Base-by-base conservation (phyloP, 2,329 filamentous ascomycete species). In the Magnaporthiopsis poae region DNA sequence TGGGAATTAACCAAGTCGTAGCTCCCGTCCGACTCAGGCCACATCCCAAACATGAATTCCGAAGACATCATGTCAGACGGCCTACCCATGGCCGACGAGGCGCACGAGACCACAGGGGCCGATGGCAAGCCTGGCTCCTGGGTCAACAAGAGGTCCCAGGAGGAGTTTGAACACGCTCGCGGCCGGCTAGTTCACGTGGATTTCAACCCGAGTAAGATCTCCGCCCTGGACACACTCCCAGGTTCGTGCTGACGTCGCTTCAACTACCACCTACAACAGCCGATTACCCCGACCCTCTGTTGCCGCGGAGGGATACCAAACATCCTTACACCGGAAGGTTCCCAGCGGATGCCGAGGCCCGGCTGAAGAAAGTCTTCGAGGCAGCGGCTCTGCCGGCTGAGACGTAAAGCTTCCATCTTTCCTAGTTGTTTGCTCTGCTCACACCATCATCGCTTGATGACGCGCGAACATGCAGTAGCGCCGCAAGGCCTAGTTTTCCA, bases 221-320 rank as follows among this genome's bases (percentile, higher is more conserved):
- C 21, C 46, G 7, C 25, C n/a, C 46, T 52, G 18, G 8, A n/a
- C 46, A 21, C 7, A 9, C 18, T 56, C 46, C 3, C 46, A 11
- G 5, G 7, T n/a, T 35, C 5, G 18, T 63, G 35, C 62, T 63
- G 62, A 63, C 25, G 5, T 29, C 35, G 21, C 5, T 18, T 25
- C 46, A 25, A 56, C 8, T 64, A n/a, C 8, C 64, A n/a, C 65
- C 31, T 31, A 7, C 65, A 25, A 13, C 62, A 76, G 75, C 72
- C 65, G 76, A 80, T 56, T 82, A 80, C 65, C 77, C 78, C 9
- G 82, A 85, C 67, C 82, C 83, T 39, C 74, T 85, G 66, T 69
- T 77, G 18, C 76, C 78, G 31, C 75, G 78, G 31, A 70, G 74
- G 62, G 70, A 72, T 3, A 66, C 75, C 4, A 72, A 72, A 13